Percentiles rank a stretch among this genome's conserved stretches.
phyloP scores from a whole-genome alignment of 2,329 filamentous ascomycete genomes.

The Nakataea oryzae region DNA sequence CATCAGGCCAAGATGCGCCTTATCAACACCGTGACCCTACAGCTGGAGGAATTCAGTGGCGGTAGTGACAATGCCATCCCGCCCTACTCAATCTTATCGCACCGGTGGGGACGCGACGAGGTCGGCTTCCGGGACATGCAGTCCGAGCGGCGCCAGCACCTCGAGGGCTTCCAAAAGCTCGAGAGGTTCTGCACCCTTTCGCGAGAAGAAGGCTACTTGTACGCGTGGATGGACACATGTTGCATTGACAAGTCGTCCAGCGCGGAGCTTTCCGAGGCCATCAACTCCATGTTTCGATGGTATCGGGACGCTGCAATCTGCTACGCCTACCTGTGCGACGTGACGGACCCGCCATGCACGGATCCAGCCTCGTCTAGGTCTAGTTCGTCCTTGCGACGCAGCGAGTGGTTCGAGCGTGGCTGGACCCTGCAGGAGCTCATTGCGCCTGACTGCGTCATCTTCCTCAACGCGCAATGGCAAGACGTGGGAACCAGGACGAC shows the following conservation, averaged over 20 bases:
- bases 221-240: slow-evolving; percentile 5
- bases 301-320: background rate
- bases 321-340: background rate
- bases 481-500: slow-evolving; percentile 8
- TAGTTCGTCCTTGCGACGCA: background rate
- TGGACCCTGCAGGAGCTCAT: slow-evolving; percentile 15
- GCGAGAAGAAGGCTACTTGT: background rate
- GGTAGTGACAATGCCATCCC: slow-evolving; percentile 9
- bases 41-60: slow-evolving; percentile 4
- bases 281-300: slow-evolving; percentile 3
- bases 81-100: slow-evolving; percentile 20
- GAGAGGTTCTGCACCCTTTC: background rate
- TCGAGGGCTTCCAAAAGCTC: slow-evolving; percentile 2
- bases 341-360: background rate
- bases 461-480: slow-evolving; percentile 13
- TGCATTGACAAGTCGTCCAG: slow-evolving; percentile 4
- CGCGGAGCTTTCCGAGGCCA: slow-evolving; percentile 2
- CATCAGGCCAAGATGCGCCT: slow-evolving; percentile 8
- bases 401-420: slow-evolving; percentile 10
- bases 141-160: slow-evolving; percentile 1
- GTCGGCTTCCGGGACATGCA: slow-evolving; percentile 3
- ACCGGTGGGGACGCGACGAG: slow-evolving; percentile 19
- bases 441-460: slow-evolving; percentile 10
- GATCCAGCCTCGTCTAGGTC: background rate
- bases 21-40: slow-evolving; percentile 6